Evolutionary conservation across 1,284 basidiomycete species (phyloP), one percentile per base, ranked within the genome.

Genomic region (Phellopilus nigrolimitatus): DNA sequence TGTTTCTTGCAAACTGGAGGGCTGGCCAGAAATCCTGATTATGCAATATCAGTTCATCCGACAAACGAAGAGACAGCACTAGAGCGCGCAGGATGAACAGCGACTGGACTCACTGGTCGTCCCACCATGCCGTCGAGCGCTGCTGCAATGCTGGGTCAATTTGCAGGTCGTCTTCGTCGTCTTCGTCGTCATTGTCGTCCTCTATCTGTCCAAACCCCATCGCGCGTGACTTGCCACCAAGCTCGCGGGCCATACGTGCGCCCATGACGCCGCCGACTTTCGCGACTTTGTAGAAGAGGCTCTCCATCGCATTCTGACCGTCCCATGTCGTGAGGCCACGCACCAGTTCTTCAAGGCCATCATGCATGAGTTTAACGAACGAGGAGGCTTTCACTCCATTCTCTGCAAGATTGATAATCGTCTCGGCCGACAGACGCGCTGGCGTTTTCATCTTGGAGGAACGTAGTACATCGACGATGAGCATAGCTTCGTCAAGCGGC

Each of bases 381-480:
- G 66, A 64, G 0, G 52, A 8, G 21, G 62, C 59, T 5, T 68
- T 66, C 5, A 80, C 77, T 0, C 73, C 71, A 56, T 79, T 79
- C 46, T 78, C 72, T 3, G 71, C 68, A 5, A 80, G 62, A 55
- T 77, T 78, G 43, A 79, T 71, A 31, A 79, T 75, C 0, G 69
- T 72, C 53, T 80, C 75, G 0, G 69, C 63, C 3, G 73, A 71
- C 4, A 79, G 61, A 8, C 68, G 66, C 27, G 69, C 70, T 1
- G 71, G 69, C 1, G 67, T 67, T 37, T 66, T 66, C 27, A 72
- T 59, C 37, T 73, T 70, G 1, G 75, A 72, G 0, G 68, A 57
- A 1, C 74, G 68, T 13, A 80, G 67, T n/a, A 79, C 61, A 55
- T 79, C 76, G 40, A 80, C 64, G 13, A 71, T 69, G 9, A 66